Conservation (phyloP, 2,329 filamentous ascomycete species). For the Paraphoma sp. region DNA sequence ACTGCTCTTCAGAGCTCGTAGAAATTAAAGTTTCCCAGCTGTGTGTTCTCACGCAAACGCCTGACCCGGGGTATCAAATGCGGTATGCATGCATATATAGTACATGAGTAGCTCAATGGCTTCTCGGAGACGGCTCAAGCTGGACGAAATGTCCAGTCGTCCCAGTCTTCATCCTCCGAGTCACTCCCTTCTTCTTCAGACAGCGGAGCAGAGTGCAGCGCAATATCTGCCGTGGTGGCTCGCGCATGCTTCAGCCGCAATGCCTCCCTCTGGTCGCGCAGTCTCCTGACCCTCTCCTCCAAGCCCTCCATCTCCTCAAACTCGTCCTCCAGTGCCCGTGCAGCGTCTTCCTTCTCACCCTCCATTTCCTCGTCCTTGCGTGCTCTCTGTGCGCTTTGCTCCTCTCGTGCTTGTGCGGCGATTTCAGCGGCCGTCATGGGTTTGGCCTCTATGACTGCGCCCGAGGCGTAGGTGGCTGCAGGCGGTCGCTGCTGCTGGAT, state of each 20-base stretch:
- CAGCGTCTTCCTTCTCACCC: slow-evolving; percentile 57
- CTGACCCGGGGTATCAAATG: slow-evolving; percentile 26
- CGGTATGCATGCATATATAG: slow-evolving; percentile 28
- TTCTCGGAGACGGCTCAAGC: slow-evolving; percentile 25
- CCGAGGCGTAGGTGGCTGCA: slow-evolving; percentile 60
- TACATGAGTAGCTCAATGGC: slow-evolving; percentile 8
- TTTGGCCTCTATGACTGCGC: slow-evolving; percentile 54
- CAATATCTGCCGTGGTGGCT: slow-evolving; percentile 10
- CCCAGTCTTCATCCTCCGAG: slow-evolving; percentile 48
- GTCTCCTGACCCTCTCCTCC: slow-evolving; percentile 52
- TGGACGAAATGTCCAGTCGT: slow-evolving; percentile 47
- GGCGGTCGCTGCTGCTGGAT: slow-evolving; percentile 82
- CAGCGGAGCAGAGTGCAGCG: slow-evolving; percentile 9
- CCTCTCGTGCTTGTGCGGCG: slow-evolving; percentile 54
- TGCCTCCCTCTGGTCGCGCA: slow-evolving; percentile 55
- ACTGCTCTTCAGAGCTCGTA: no score
- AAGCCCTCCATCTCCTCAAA: slow-evolving; percentile 59
- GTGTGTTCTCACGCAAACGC: slow-evolving; percentile 8
- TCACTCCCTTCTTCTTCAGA: slow-evolving; percentile 41
- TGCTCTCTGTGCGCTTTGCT: slow-evolving; percentile 52
- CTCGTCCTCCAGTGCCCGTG: slow-evolving; percentile 53
- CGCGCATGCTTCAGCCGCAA: slow-evolving; percentile 38
- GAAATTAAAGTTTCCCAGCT: neutral
- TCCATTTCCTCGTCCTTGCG: slow-evolving; percentile 54
- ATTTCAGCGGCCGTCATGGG: slow-evolving; percentile 56